Conservation (phyloP, 176 grass and related monocot species). For the Elaeis guineensis region DNA sequence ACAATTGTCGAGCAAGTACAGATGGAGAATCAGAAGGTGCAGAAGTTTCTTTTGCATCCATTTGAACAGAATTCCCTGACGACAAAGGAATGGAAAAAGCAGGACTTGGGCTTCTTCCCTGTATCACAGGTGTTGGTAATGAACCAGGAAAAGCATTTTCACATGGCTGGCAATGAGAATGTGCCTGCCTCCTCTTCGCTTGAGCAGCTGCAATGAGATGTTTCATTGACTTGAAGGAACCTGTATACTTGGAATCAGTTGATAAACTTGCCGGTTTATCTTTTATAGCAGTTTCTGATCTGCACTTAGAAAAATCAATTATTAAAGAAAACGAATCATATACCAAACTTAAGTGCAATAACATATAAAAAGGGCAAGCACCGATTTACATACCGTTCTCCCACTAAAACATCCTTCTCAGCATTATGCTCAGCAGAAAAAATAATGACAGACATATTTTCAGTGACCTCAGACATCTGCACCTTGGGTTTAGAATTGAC, state of each 20-base stretch:
- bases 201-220: slow-evolving; percentile 97
- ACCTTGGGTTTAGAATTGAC: slow-evolving; percentile 35
- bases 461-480: slow-evolving; percentile 21
- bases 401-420: slow-evolving; percentile 40
- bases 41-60: slow-evolving; percentile 32
- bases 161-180: slow-evolving; percentile 32
- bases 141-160: slow-evolving; percentile 48
- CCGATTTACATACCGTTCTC: slow-evolving; percentile 48
- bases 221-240: slow-evolving; percentile 63
- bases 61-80: slow-evolving; percentile 42
- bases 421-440: slow-evolving; percentile 32
- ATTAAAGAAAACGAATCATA: slow-evolving; percentile 17
- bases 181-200: slow-evolving; percentile 27
- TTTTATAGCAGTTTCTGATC: slow-evolving; percentile 43
- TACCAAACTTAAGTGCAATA: background rate
- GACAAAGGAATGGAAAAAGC: slow-evolving; percentile 45
- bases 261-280: slow-evolving; percentile 19
- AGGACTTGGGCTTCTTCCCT: slow-evolving; percentile 63
- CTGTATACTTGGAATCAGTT: slow-evolving; percentile 15
- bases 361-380: no score
- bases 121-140: slow-evolving; percentile 36
- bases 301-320: slow-evolving; percentile 25
- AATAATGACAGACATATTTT: slow-evolving; percentile 31
- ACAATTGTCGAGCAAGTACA: slow-evolving; percentile 27
- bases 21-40: slow-evolving; percentile 31